A percentile compares a stretch with the other conserved stretches of the same genome.
Evolutionary conservation across 2,329 filamentous ascomycete genomes (phyloP).

Genomic region (Monosporascus ibericus): DNA sequence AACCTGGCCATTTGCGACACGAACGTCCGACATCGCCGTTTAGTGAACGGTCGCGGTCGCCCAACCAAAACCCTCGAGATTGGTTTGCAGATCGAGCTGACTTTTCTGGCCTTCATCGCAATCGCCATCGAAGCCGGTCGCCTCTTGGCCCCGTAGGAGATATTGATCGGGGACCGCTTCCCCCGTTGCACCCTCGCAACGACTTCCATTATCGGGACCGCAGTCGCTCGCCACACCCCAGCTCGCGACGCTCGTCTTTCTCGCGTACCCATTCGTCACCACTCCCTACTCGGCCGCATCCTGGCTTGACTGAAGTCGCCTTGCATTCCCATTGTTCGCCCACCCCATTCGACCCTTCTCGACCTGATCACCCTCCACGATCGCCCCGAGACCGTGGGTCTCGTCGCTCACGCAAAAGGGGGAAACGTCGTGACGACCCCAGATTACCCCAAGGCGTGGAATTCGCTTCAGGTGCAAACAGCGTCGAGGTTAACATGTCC

Average conservation of each 20-base stretch:
- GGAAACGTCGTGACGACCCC: conserved; percentile 33
- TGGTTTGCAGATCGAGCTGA: conserved; percentile 19
- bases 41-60: conserved; percentile 21
- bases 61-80: conserved; percentile 16
- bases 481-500: conserved; percentile 45
- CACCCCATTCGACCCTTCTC: conserved; percentile 17
- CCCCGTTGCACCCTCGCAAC: conserved; percentile 11
- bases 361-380: conserved; percentile 17
- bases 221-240: conserved; percentile 21
- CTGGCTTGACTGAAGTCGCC: conserved; percentile 17
- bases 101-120: conserved; percentile 13
- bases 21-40: conserved; percentile 15
- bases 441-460: conserved; percentile 30
- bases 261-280: conserved; percentile 24
- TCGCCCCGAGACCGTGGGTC: conserved; percentile 23
- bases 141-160: conserved; percentile 14
- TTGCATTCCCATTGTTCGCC: conserved; percentile 18
- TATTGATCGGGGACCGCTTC: conserved; percentile 12
- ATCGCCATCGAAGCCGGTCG: conserved; percentile 20
- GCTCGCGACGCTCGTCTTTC: conserved; percentile 24
- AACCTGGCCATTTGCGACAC: conserved; percentile 10
- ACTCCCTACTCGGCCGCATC: conserved; percentile 15
- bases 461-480: conserved; percentile 40
- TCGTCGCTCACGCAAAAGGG: conserved; percentile 27
- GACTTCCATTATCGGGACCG: conserved; percentile 18